These are phyloP conservation scores for Anastatica hierochuntica DNA, from an alignment of 345 rosid genomes.

Conservation along the genomic window DNA sequence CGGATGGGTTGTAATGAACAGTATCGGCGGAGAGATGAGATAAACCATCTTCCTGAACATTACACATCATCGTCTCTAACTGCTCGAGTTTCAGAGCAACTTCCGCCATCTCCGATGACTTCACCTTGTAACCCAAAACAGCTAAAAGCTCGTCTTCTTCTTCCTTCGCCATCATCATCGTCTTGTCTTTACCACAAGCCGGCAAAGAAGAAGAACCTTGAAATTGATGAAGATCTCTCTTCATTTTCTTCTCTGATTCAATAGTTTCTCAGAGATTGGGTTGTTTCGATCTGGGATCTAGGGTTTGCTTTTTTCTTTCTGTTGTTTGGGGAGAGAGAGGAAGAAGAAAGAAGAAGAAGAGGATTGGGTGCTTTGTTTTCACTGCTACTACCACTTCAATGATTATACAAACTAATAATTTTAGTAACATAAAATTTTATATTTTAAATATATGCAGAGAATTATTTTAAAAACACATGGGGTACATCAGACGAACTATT, in stretches of 20 bases:
- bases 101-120: conserved; percentile 76
- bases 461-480: too few relatives aligned
- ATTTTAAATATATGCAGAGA: too few relatives aligned
- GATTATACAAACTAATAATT: conserved; percentile 1
- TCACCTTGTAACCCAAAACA: conserved; percentile 72
- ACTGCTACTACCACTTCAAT: conserved; percentile 40
- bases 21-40: conserved; percentile 4
- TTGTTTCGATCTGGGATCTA: conserved; percentile 8
- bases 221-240: conserved; percentile 30
- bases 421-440: too few relatives aligned
- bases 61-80: conserved; percentile 75
- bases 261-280: neutral
- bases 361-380: conserved; percentile 32
- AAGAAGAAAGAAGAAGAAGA: conserved; percentile 7
- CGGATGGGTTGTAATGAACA: conserved; percentile 73
- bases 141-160: conserved; percentile 68
- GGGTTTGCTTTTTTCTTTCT: neutral
- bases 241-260: conserved; percentile 34
- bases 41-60: neutral
- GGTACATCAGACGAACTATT: too few relatives aligned
- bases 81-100: conserved; percentile 86
- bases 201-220: conserved; percentile 16
- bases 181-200: conserved; percentile 25
- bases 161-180: conserved; percentile 30
- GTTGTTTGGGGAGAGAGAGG: neutral